phyloP scores from a whole-genome alignment of 805 yeast genomes.

The Myxozyma neglecta region DNA sequence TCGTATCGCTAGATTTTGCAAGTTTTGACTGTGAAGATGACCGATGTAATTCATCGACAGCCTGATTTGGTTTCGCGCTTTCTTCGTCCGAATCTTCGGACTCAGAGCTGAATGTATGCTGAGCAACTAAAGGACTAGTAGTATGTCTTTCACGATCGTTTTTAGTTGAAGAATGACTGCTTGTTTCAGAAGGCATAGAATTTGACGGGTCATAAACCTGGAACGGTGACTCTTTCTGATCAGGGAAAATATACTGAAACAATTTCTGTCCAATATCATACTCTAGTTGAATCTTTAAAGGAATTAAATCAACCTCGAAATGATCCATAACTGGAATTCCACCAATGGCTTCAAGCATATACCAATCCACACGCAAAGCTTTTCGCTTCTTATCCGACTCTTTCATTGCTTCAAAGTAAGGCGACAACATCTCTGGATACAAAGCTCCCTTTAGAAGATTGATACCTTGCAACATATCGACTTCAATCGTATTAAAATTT shows the following conservation, averaged over 20 bases:
- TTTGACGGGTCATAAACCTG: conserved; percentile 11
- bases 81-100: background rate
- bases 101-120: background rate
- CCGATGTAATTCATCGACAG: background rate
- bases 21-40: background rate
- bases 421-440: conserved; percentile 71
- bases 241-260: conserved; percentile 70
- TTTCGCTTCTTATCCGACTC: conserved; percentile 30
- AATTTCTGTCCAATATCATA: conserved; percentile 64
- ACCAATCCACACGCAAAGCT: conserved; percentile 63
- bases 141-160: background rate
- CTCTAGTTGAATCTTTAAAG: conserved; percentile 72
- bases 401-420: conserved; percentile 43
- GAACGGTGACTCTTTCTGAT: conserved; percentile 40
- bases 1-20: background rate
- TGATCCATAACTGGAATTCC: conserved; percentile 80
- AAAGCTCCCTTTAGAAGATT: conserved; percentile 58
- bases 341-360: conserved; percentile 81
- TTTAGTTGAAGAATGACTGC: background rate
- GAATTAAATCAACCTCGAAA: conserved; percentile 60
- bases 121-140: background rate
- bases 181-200: background rate
- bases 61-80: background rate
- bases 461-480: conserved; percentile 66
- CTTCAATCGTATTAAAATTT: conserved; percentile 58